Evolutionary conservation across 1,139 yeast species (phyloP).

Genomic region (Saccharomyces hybrid): DNA sequence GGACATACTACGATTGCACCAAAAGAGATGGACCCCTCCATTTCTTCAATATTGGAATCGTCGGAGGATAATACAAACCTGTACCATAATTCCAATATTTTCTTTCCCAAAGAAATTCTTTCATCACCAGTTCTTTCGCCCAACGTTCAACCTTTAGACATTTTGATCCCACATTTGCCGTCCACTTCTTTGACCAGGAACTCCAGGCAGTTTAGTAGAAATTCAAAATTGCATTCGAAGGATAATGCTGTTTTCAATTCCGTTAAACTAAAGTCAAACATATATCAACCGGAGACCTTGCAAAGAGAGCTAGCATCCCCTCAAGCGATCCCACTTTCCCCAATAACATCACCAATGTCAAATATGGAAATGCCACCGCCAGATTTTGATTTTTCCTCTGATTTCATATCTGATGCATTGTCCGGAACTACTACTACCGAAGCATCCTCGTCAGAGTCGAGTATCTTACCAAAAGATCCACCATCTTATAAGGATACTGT

Average conservation of each 20-base stretch:
- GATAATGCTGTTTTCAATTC: constrained; percentile 18
- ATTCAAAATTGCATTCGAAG: constrained; percentile 7
- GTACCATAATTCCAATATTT: constrained; percentile 34
- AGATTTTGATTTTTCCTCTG: constrained; percentile 16
- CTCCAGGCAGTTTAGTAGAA: constrained; percentile 9
- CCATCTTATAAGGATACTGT: constrained; percentile 34
- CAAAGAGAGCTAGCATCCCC: constrained; percentile 47
- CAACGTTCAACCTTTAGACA: constrained; percentile 45
- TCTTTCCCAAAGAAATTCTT: constrained; percentile 36
- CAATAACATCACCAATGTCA: constrained; percentile 32
- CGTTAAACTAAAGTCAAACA: constrained; percentile 39
- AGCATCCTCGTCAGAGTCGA: not conserved
- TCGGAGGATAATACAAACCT: constrained; percentile 1
- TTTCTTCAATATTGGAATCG: constrained; percentile 5
- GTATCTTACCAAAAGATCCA: constrained; percentile 34
- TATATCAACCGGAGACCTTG: constrained; percentile 49
- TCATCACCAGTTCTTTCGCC: constrained; percentile 47
- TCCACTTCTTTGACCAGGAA: constrained; percentile 10
- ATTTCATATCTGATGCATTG: constrained; percentile 23
- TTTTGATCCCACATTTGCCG: constrained; percentile 6
- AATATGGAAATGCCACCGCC: constrained; percentile 20
- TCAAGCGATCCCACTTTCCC: constrained; percentile 51
- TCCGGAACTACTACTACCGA: not conserved
- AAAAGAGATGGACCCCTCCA: constrained; percentile 8
- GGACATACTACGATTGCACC: constrained; percentile 13